Percentiles rank a stretch among this genome's conserved stretches.
phyloP scores from a whole-genome alignment of 257 asterid species.

The Datura wrightii region DNA sequence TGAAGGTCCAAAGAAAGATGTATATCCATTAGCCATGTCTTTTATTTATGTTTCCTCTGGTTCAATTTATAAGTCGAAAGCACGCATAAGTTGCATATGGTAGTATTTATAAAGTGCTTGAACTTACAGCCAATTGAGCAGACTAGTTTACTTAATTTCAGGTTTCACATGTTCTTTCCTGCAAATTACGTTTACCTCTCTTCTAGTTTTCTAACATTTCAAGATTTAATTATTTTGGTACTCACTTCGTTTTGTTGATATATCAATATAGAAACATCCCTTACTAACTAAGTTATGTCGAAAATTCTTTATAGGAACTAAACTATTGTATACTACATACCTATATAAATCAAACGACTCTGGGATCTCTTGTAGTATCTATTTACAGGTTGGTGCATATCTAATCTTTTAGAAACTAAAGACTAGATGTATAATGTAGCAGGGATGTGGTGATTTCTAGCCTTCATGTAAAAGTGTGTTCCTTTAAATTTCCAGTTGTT shows the following conservation, averaged over 20 bases:
- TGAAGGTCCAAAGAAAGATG: not conserved
- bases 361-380: not conserved
- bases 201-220: not conserved
- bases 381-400: not conserved
- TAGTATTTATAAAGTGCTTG: slow-evolving; percentile 6
- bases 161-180: slow-evolving; percentile 15
- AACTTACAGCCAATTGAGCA: not conserved
- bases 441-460: not conserved
- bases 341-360: not conserved
- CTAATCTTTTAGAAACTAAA: not conserved
- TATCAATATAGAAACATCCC: not conserved
- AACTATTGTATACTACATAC: not conserved
- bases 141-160: not conserved
- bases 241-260: slow-evolving; percentile 9
- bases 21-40: slow-evolving; percentile 22
- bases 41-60: not conserved
- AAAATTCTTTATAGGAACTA: not conserved
- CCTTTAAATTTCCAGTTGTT: not conserved
- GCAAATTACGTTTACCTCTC: slow-evolving; percentile 13
- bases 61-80: not conserved
- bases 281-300: not conserved
- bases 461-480: not conserved
- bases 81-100: not conserved
- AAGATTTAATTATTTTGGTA: not conserved
- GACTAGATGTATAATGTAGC: not conserved